These are phyloP conservation scores for Nyctanthes arbortristis DNA, from an alignment of 257 asterid genomes.

Conservation along the genomic window DNA sequence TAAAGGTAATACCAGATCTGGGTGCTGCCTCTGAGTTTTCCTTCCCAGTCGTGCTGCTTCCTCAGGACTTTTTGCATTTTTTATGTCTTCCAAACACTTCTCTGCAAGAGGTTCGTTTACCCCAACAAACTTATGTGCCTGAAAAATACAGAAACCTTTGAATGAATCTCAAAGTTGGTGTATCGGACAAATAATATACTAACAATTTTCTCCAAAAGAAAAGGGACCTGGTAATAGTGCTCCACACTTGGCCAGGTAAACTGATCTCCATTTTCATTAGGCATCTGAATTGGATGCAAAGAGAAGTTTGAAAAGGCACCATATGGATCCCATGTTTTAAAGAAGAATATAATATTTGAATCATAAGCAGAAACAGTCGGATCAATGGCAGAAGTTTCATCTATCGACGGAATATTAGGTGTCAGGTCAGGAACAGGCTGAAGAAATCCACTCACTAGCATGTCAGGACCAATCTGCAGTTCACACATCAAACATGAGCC, in stretches of 20 bases:
- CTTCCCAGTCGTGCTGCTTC: conserved; percentile 98
- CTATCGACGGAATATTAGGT: conserved; percentile 80
- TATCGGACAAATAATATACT: conserved; percentile 4
- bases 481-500: background rate
- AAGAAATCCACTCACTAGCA: conserved; percentile 94
- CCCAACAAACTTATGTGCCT: conserved; percentile 88
- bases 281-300: conserved; percentile 73
- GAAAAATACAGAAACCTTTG: conserved; percentile 22
- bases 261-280: conserved; percentile 63
- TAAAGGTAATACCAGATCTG: conserved; percentile 65
- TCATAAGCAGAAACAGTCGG: conserved; percentile 86
- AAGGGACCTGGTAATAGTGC: conserved; percentile 91
- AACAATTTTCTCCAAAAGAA: conserved; percentile 8
- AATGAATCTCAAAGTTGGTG: background rate
- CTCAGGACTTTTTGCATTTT: conserved; percentile 83
- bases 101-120: conserved; percentile 60
- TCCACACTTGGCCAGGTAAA: conserved; percentile 85
- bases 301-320: conserved; percentile 98
- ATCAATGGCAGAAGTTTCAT: conserved; percentile 81
- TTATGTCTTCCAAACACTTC: conserved; percentile 58
- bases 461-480: conserved; percentile 88
- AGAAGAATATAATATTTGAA: conserved; percentile 83
- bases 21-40: conserved; percentile 70
- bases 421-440: conserved; percentile 93
- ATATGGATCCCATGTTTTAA: conserved; percentile 94